These are phyloP conservation scores for Phaeosphaeriaceae sp. DNA, from an alignment of 2,329 filamentous ascomycete species.

Conservation along the genomic window DNA sequence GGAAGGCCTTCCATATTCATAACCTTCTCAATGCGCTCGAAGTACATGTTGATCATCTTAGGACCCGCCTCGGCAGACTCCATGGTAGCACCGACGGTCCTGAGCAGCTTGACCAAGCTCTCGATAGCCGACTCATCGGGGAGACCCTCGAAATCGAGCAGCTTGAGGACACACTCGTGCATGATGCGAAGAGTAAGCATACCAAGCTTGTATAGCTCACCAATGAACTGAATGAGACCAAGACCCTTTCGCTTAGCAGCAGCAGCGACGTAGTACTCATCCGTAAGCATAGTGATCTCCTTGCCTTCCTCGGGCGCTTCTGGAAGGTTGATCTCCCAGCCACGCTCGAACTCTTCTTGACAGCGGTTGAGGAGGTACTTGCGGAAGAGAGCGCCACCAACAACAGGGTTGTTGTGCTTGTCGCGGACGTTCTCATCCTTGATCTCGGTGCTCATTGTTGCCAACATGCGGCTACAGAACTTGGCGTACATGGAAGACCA, in stretches of 20 bases:
- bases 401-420: conserved; percentile 86
- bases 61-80: conserved; percentile 81
- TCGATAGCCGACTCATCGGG: conserved; percentile 97
- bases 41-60: conserved; percentile 92
- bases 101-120: conserved; percentile 89
- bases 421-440: conserved; percentile 95
- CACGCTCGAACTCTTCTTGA: conserved; percentile 98
- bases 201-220: conserved; percentile 96
- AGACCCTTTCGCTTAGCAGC: conserved; percentile 96
- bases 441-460: conserved; percentile 83
- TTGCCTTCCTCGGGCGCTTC: conserved; percentile 79
- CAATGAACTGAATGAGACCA: conserved; percentile 98
- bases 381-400: conserved; percentile 92
- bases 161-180: conserved; percentile 97
- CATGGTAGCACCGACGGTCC: conserved; percentile 88
- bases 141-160: conserved; percentile 91
- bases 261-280: conserved; percentile 94
- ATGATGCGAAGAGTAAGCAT: conserved; percentile 99
- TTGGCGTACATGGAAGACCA: conserved; percentile 99
- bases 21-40: conserved; percentile 84
- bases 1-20: conserved; percentile 77
- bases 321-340: conserved; percentile 90
- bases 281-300: conserved; percentile 85
- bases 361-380: conserved; percentile 99
- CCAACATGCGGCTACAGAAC: conserved; percentile 97